Evolutionary conservation across 331 rosid species (phyloP), one percentile per base, ranked within the genome.

Genomic region (Stylosanthes scabra): DNA sequence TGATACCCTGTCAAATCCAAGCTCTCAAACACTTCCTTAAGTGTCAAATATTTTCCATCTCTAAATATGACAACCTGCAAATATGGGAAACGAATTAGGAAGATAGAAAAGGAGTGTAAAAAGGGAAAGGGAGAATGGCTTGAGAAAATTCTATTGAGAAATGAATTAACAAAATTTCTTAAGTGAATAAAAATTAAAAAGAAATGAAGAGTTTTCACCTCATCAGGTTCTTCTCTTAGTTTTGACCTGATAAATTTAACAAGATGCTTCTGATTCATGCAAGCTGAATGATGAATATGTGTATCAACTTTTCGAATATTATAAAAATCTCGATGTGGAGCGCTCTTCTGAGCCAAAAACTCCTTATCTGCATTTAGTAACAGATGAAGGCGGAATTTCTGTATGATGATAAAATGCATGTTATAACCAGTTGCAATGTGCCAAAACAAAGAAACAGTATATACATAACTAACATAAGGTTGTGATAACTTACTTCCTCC

Each of bases 251-350:
- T 91, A 59, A 91, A 91, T 50, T 86, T 85, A 11, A 91, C 80
- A 42, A 91, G 96, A 86, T 91, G 97, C 79, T 89, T 91, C 86
- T 91, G 97, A 84, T 91, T 89, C 97, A 91, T 91, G 86, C 97
- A 91, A 49, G 97, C 97, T 72, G 97, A 91, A 84, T 91, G 97
- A 75, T 91, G 97, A 74, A 91, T 88, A 82, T 91, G 97, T 10
- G 93, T 91, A 86, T 91, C 96, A 55, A 91, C 96, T 84, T 91
- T 91, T 66, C 97, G 83, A 65, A 87, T 78, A 54, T 91, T 91
- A 83, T 91, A 91, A 86, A 91, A 91, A 78, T 91, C 97, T 61
- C 97, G 93, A 66, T 91, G 97, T 31, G 91, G 88, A 27, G 97
- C 96, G 81, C 93, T 41, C 77, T 91, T 91, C 79, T 91, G 96